A percentile compares a stretch with the other conserved stretches of the same genome.
phyloP scores from a whole-genome alignment of 768 basidiomycete genomes.

The Tylopilus cervinicoccineus region DNA sequence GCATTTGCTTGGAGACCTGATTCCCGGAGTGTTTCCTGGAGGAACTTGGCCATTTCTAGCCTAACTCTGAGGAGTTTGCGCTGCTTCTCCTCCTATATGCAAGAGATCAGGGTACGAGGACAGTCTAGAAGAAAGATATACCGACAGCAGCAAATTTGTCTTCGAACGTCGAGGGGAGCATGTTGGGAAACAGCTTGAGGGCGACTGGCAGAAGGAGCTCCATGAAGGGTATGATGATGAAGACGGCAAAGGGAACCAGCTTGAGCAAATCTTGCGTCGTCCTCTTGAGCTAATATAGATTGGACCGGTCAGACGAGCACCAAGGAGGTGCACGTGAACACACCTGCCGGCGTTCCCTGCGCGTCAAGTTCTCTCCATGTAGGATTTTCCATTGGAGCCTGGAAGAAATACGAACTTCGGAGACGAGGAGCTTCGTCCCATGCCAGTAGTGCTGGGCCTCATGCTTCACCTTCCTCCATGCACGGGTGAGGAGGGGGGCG shows the following conservation, averaged over 20 bases:
- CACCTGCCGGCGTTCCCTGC: constrained; percentile 92
- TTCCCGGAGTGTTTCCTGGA: constrained; percentile 95
- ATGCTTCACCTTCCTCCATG: constrained; percentile 93
- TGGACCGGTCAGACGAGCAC: constrained; percentile 3
- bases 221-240: constrained; percentile 97
- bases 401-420: constrained; percentile 87
- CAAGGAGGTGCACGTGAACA: constrained; percentile 8
- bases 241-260: constrained; percentile 92
- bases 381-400: constrained; percentile 90
- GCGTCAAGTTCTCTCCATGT: constrained; percentile 85
- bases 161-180: constrained; percentile 98
- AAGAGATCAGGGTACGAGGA: neutral
- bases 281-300: constrained; percentile 63
- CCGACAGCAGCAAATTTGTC: constrained; percentile 91
- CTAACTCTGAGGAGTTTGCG: constrained; percentile 92
- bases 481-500: constrained; percentile 50
- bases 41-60: constrained; percentile 98
- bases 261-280: constrained; percentile 92
- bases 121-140: neutral
- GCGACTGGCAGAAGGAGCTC: constrained; percentile 94
- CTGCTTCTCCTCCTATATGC: constrained; percentile 85
- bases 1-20: constrained; percentile 89
- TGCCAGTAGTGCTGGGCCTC: constrained; percentile 98
- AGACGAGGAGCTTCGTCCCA: constrained; percentile 88
- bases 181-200: constrained; percentile 95